These are phyloP conservation scores for Kurtzmaniella fragi DNA, from an alignment of 805 yeast genomes.

Conservation along the genomic window DNA sequence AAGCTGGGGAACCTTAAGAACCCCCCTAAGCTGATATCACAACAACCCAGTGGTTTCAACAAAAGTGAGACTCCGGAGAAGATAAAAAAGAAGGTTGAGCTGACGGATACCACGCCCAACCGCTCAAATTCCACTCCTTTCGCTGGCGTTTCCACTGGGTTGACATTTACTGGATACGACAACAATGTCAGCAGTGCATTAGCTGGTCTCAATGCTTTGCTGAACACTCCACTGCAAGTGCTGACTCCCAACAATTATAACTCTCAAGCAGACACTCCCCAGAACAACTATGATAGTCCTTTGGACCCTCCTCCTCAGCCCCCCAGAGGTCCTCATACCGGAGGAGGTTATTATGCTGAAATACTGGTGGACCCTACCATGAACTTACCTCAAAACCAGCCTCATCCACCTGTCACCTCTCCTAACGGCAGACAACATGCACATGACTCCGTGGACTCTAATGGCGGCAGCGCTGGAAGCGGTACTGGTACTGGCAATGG, in stretches of 20 bases:
- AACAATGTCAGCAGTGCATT: constrained; percentile 36
- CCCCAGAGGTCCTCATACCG: constrained; percentile 14
- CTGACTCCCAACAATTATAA: constrained; percentile 16
- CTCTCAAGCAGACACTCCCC: constrained; percentile 8
- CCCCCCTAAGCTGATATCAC: constrained; percentile 38
- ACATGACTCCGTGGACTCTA: neutral
- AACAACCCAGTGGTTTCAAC: constrained; percentile 4
- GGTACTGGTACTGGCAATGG: neutral
- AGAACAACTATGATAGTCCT: constrained; percentile 3
- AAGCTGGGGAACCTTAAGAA: constrained; percentile 39
- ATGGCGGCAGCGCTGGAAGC: neutral
- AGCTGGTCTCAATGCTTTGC: constrained; percentile 40
- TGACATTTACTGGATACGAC: constrained; percentile 38
- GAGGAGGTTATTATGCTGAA: constrained; percentile 42
- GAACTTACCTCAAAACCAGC: constrained; percentile 40
- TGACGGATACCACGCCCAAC: constrained; percentile 4
- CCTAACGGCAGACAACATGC: constrained; percentile 3
- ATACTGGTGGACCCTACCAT: constrained; percentile 41
- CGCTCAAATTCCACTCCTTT: neutral
- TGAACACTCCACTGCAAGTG: constrained; percentile 26
- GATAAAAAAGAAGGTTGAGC: neutral
- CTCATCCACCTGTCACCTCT: constrained; percentile 22
- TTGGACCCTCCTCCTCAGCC: constrained; percentile 26
- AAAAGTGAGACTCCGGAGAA: neutral
- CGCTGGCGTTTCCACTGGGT: constrained; percentile 4